Conservation (phyloP, 2,329 filamentous ascomycete genomes). For the Fusarium sp. region DNA sequence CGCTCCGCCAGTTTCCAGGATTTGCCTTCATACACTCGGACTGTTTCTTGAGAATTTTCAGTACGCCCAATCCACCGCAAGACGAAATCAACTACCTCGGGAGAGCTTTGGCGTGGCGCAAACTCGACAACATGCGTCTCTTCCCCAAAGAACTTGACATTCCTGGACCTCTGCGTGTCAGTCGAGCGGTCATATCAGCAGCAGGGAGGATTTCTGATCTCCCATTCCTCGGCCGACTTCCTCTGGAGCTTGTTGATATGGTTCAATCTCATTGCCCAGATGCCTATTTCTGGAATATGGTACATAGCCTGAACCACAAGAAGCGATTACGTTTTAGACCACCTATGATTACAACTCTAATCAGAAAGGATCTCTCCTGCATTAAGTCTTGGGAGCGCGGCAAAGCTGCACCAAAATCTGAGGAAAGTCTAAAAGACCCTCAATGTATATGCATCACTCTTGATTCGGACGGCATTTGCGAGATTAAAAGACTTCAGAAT, state of each 20-base stretch:
- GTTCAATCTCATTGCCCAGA: background rate
- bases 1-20: no score
- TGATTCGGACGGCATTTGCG: background rate
- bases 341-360: no score
- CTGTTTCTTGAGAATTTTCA: no score
- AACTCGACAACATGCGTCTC: background rate
- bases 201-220: background rate
- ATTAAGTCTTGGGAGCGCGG: background rate
- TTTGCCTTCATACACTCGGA: no score
- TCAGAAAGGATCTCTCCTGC: background rate
- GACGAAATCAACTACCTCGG: background rate
- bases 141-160: background rate
- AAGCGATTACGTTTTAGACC: background rate
- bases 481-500: background rate
- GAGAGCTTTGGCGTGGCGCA: background rate
- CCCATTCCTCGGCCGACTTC: background rate
- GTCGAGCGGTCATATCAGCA: background rate
- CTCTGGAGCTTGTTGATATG: background rate
- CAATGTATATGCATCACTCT: background rate
- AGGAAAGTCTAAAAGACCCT: accelerated
- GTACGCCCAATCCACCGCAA: no score
- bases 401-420: background rate
- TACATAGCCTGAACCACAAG: background rate
- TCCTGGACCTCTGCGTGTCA: background rate
- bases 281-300: background rate